Conservation (phyloP, 495 filamentous ascomycete species). For the Xylaria flabelliformis region DNA sequence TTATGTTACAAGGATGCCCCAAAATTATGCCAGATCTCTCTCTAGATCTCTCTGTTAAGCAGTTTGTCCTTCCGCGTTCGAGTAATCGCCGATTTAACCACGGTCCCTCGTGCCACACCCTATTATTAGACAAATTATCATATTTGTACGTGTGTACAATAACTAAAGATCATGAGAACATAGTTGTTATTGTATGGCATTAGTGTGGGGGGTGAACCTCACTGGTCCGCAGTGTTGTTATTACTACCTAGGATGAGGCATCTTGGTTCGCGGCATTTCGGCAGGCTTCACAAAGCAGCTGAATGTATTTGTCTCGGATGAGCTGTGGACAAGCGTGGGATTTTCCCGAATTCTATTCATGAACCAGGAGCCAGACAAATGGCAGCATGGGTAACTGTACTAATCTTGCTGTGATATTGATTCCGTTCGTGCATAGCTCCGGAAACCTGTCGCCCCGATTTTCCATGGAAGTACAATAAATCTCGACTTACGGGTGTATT, state of each 20-base stretch:
- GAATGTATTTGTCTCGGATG: neutral
- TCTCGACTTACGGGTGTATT: neutral
- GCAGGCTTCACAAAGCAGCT: neutral
- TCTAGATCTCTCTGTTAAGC: neutral
- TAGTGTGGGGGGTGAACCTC: neutral
- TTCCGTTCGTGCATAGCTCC: neutral
- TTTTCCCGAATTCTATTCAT: neutral
- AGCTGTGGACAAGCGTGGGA: neutral
- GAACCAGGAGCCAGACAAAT: neutral
- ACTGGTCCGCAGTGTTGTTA: neutral
- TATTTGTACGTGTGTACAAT: neutral
- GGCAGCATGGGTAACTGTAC: neutral
- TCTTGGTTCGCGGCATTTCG: neutral
- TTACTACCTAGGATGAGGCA: neutral
- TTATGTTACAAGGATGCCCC: neutral
- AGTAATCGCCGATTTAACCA: conserved; percentile 10
- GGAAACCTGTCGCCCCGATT: neutral
- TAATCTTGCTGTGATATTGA: neutral
- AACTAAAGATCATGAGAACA: neutral
- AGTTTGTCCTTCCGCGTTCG: neutral
- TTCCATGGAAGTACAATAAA: neutral
- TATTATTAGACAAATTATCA: neutral
- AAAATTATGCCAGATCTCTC: neutral
- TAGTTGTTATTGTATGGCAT: neutral
- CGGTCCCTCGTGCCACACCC: neutral